Base-by-base conservation (phyloP, 148 eudicot species). In the Mesembryanthemum crystallinum region DNA sequence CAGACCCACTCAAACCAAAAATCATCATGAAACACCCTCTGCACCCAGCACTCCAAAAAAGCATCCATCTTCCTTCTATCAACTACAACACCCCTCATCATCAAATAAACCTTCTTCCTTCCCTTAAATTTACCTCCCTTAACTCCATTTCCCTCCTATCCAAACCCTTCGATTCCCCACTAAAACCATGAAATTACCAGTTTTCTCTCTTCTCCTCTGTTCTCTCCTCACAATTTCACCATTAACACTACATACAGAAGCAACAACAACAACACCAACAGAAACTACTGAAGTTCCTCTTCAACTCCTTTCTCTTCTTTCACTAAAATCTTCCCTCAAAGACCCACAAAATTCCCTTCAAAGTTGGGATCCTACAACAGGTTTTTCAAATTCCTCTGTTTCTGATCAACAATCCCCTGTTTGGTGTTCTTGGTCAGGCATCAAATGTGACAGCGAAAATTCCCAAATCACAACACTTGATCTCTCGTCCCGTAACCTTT, bases 351-450 rank as follows among this genome's bases (percentile, higher is more conserved):
- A 86, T 57, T 67, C 87, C 51, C 83, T 95, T 49, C 78, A 82
- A 61, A 87, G 84, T 61, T 92, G 97, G 99, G 84, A 84, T 69
- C 83, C 87, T 8, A 25, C 85, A 39, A 52, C 78, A n/a, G 55
- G 54, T 25, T 47, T 77, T n/a, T 63, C 86, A 1, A 69, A 62
- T 65, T 62, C 73, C 74, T 66, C 81, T 23, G 83, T 75, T n/a
- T 73, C 49, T 61, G 29, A 43, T 28, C 29, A 67, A 20, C 21
- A 72, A 33, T 66, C 65, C 73, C 86, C 91, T 55, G 71, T 79
- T 62, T 84, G 87, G 96, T 95, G 99, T 63, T 73, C 86, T 4
- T 95, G 99, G 99, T 82, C 92, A 21, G 98, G 99, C 2, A 69
- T 95, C 69, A 79, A 79, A 69, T 95, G 99, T 64, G 85, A 82